phyloP scores from a whole-genome alignment of 2,329 filamentous ascomycete genomes.

The Scedosporium dehoogii region DNA sequence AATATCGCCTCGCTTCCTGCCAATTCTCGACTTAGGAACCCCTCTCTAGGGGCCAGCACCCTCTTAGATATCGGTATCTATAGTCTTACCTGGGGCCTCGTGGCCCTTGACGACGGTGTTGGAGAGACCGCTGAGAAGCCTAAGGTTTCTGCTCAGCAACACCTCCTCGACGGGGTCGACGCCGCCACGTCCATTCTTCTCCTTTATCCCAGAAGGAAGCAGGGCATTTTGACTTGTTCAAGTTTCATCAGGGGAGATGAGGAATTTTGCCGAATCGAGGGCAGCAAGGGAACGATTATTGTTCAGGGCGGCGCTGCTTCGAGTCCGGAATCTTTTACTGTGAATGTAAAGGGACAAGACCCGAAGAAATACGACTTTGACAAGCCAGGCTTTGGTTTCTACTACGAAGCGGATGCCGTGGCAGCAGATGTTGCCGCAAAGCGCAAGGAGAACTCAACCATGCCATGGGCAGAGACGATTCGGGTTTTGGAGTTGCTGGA shows the following conservation, averaged over 20 bases:
- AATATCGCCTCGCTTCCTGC: slow-evolving; percentile 20
- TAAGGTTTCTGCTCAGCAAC: slow-evolving; percentile 26
- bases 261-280: slow-evolving; percentile 29
- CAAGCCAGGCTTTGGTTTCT: slow-evolving; percentile 26
- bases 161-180: slow-evolving; percentile 23
- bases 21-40: slow-evolving; percentile 20
- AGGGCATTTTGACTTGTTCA: slow-evolving; percentile 31
- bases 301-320: slow-evolving; percentile 24
- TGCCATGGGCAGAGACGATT: slow-evolving; percentile 36
- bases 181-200: slow-evolving; percentile 26
- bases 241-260: slow-evolving; percentile 16
- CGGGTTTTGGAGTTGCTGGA: slow-evolving; percentile 37
- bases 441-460: slow-evolving; percentile 25
- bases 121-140: slow-evolving; percentile 18
- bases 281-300: slow-evolving; percentile 24
- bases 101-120: slow-evolving; percentile 21
- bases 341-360: slow-evolving; percentile 14
- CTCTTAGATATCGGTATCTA: slow-evolving; percentile 6
- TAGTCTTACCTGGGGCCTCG: slow-evolving; percentile 23
- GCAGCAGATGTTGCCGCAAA: slow-evolving; percentile 29
- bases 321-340: slow-evolving; percentile 23
- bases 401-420: slow-evolving; percentile 34
- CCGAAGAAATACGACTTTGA: slow-evolving; percentile 25
- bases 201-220: slow-evolving; percentile 25
- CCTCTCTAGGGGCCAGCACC: slow-evolving; percentile 5